Base-by-base conservation (phyloP, 1,139 yeast species). In the Yamadazyma friedrichii region DNA sequence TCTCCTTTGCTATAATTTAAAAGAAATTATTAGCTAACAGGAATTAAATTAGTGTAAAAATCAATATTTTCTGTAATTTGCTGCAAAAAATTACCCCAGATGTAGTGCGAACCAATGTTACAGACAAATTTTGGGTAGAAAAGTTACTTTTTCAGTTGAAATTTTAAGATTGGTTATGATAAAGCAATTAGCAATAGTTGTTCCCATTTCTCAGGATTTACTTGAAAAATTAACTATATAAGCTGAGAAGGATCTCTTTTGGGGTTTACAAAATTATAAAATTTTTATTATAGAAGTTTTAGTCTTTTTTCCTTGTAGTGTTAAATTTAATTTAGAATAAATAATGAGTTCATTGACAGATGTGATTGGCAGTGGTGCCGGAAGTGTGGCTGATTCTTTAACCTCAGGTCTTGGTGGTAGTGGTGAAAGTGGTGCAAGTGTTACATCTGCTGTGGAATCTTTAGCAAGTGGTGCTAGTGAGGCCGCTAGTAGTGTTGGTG, bases 401-500 rank as follows among this genome's bases (percentile, higher is more conserved):
- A n/a, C 15, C 13, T n/a, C 30, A 5, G 24, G 24, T n/a, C n/a
- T n/a, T n/a, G n/a, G n/a, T 10, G 27, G 27, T 9, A 9, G 10
- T 9, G 6, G 11, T 6, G 12, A 17, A n/a, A 25, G 16, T 9
- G 9, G 13, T 11, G 25, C 22, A 5, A 31, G 13, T 20, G 31
- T 16, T 26, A 28, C 20, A 4, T 15, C 30, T 16, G 37, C 31
- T 26, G 37, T 25, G 10, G 37, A 27, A 9, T 35, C 37, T n/a
- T 15, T 27, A 15, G 31, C 37, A 4, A 27, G 31, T 24, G 40
- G 22, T 26, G n/a, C 24, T 22, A 29, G 17, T 25, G 40, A 31
- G 11, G 30, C 31, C n/a, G n/a, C n/a, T 32, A 16, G 26, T 25
- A n/a, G 9, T 15, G 15, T 31, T 24, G 38, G 31, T 28, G 33